These are phyloP conservation scores for Diplodia mutila DNA, from an alignment of 2,329 filamentous ascomycete species.

Conservation along the genomic window DNA sequence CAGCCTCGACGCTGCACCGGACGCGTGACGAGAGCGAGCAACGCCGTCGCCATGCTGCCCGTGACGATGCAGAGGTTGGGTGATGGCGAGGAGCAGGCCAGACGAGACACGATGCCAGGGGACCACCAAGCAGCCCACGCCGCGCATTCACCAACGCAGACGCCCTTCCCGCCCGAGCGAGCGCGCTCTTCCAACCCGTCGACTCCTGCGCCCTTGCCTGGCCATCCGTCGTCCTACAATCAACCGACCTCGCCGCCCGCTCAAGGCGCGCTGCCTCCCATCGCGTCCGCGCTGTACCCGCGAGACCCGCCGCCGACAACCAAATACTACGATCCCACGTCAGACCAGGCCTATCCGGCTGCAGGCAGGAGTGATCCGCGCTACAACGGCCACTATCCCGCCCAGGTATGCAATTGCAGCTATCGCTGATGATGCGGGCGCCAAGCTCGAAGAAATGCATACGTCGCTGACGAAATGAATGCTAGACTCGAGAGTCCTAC, in stretches of 20 bases:
- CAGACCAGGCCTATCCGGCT: slow-evolving; percentile 46
- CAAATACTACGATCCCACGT: slow-evolving; percentile 56
- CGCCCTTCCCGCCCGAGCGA: slow-evolving; percentile 38
- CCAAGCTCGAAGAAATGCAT: slow-evolving; percentile 23
- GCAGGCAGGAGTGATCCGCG: slow-evolving; percentile 38
- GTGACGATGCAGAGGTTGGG: slow-evolving; percentile 33
- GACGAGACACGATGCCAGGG: slow-evolving; percentile 40
- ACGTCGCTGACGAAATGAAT: slow-evolving; percentile 25
- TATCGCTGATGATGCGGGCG: slow-evolving; percentile 14
- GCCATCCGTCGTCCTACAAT: slow-evolving; percentile 34
- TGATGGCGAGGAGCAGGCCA: slow-evolving; percentile 37
- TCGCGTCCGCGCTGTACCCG: slow-evolving; percentile 43
- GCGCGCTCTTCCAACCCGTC: slow-evolving; percentile 39
- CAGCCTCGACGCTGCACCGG: slow-evolving; percentile 8
- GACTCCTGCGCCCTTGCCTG: slow-evolving; percentile 40
- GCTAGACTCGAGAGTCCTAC: slow-evolving; percentile 41
- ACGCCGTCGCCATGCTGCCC: slow-evolving; percentile 24
- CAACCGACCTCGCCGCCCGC: slow-evolving; percentile 44
- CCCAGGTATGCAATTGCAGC: slow-evolving; percentile 34
- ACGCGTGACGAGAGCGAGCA: slow-evolving; percentile 21
- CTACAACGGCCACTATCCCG: slow-evolving; percentile 40
- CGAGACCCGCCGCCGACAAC: slow-evolving; percentile 48
- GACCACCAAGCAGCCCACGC: slow-evolving; percentile 42
- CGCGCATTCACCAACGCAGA: slow-evolving; percentile 42
- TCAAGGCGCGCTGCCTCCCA: slow-evolving; percentile 44